phyloP scores from a whole-genome alignment of 202 grass and related monocot genomes.

The Musa balbisiana region DNA sequence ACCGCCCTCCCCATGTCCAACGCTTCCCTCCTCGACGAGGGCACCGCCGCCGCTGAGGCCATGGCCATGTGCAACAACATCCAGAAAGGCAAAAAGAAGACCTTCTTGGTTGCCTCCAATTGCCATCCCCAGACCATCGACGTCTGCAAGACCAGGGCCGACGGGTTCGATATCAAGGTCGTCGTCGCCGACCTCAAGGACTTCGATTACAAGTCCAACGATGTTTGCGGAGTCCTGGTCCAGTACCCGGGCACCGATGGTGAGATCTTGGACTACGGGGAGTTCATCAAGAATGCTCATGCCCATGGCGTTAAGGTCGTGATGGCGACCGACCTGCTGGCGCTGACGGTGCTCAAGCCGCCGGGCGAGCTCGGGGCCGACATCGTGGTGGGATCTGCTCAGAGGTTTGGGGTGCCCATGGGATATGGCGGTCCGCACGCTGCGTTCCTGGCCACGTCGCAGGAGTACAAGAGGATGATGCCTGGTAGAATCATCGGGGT shows the following conservation, averaged over 20 bases:
- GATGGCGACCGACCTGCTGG: slow-evolving; percentile 91
- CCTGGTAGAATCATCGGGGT: slow-evolving; percentile 86
- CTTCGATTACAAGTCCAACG: slow-evolving; percentile 67
- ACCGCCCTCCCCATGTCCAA: slow-evolving; percentile 97
- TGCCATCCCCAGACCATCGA: slow-evolving; percentile 96
- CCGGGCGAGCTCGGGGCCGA: slow-evolving; percentile 91
- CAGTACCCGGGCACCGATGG: slow-evolving; percentile 94
- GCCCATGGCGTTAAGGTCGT: slow-evolving; percentile 82
- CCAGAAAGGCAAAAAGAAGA: slow-evolving; percentile 76
- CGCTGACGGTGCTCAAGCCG: slow-evolving; percentile 65
- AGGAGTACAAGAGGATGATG: slow-evolving; percentile 98
- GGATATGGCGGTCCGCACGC: slow-evolving; percentile 95
- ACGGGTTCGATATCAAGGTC: slow-evolving; percentile 72
- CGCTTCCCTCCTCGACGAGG: slow-evolving; percentile 89
- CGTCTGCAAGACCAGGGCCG: slow-evolving; percentile 75
- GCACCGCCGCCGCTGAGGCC: slow-evolving; percentile 92
- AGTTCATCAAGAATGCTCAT: slow-evolving; percentile 82
- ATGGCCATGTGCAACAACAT: slow-evolving; percentile 98
- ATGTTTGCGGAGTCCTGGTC: slow-evolving; percentile 86
- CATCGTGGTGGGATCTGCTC: slow-evolving; percentile 87
- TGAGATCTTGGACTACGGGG: slow-evolving; percentile 75
- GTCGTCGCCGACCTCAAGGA: slow-evolving; percentile 63
- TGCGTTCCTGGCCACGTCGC: slow-evolving; percentile 85
- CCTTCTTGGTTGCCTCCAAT: slow-evolving; percentile 80
- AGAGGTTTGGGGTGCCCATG: slow-evolving; percentile 97